Percentiles rank a stretch among this genome's conserved stretches.
These are phyloP conservation scores for Physcia stellaris DNA, from an alignment of 495 filamentous ascomycete species.

Conservation along the genomic window DNA sequence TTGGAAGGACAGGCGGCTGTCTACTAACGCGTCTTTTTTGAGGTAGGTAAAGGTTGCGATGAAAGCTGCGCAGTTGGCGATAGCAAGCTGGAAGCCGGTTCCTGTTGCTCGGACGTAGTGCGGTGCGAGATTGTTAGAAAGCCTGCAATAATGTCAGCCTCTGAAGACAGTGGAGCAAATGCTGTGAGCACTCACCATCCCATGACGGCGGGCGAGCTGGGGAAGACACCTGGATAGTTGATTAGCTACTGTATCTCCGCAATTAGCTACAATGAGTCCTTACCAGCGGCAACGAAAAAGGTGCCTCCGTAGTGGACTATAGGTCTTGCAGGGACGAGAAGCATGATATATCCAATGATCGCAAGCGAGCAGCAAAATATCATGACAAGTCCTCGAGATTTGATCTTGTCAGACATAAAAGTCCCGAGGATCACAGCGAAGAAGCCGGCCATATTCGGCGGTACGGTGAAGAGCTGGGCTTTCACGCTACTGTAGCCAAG, in stretches of 20 bases:
- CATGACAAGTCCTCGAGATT: slow-evolving; percentile 32
- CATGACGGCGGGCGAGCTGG: slow-evolving; percentile 11
- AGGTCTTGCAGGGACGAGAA: slow-evolving; percentile 16
- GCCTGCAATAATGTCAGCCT: slow-evolving; percentile 4
- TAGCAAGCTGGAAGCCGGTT: slow-evolving; percentile 27
- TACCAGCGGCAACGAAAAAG: slow-evolving; percentile 9
- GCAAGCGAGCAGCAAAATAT: slow-evolving; percentile 24
- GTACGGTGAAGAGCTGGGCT: slow-evolving; percentile 38
- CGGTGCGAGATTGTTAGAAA: slow-evolving; percentile 20
- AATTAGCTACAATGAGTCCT: too few relatives aligned
- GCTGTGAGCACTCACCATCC: slow-evolving; percentile 6
- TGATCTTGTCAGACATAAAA: slow-evolving; percentile 24
- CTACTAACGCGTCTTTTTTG: slow-evolving; percentile 27
- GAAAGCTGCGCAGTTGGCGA: slow-evolving; percentile 37
- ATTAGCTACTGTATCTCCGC: background rate
- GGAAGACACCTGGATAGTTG: slow-evolving; percentile 7
- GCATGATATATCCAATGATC: slow-evolving; percentile 25
- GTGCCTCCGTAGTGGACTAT: slow-evolving; percentile 18
- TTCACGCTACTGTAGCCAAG: slow-evolving; percentile 33
- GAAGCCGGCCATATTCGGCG: slow-evolving; percentile 35
- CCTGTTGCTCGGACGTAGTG: slow-evolving; percentile 37
- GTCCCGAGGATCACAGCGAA: slow-evolving; percentile 27
- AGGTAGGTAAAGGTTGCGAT: slow-evolving; percentile 39
- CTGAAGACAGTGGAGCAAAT: background rate
- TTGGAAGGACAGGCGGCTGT: background rate